Percentiles rank a stretch among this genome's conserved stretches.
Conservation (phyloP, 2,329 filamentous ascomycete species). For the Metarhizium guizhouense region DNA sequence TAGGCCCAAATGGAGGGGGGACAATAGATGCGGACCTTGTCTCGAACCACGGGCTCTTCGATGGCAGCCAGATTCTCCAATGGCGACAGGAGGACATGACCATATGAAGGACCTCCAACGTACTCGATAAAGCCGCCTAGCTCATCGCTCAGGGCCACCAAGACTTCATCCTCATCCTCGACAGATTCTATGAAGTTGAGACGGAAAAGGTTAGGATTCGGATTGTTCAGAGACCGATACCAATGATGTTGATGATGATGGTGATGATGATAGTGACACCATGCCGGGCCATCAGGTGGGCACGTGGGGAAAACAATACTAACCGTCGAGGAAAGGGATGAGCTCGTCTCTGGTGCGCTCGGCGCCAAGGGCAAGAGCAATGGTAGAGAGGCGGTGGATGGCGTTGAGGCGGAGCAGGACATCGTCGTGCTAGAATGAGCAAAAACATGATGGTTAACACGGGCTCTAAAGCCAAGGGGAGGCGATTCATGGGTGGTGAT, state of each 20-base stretch:
- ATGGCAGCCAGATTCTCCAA: slow-evolving; percentile 97
- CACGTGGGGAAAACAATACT: slow-evolving; percentile 27
- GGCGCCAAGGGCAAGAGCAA: slow-evolving; percentile 88
- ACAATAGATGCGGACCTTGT: slow-evolving; percentile 62
- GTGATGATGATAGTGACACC: not conserved
- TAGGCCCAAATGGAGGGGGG: not conserved
- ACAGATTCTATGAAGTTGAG: slow-evolving; percentile 66
- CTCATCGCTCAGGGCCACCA: slow-evolving; percentile 94
- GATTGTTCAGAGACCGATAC: not conserved
- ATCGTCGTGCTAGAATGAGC: slow-evolving; percentile 73
- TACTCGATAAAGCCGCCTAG: slow-evolving; percentile 96
- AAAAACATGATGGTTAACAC: slow-evolving; percentile 16
- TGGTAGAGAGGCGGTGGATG: slow-evolving; percentile 95
- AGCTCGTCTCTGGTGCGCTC: slow-evolving; percentile 97
- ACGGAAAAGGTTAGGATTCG: not conserved
- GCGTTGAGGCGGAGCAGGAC: slow-evolving; percentile 96
- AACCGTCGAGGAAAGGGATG: slow-evolving; percentile 97
- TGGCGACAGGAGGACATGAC: slow-evolving; percentile 91
- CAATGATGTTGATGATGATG: not conserved
- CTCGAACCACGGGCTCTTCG: slow-evolving; percentile 92
- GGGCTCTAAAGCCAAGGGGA: slow-evolving; percentile 8
- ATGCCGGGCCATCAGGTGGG: not conserved
- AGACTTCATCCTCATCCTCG: slow-evolving; percentile 96
- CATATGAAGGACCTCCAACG: slow-evolving; percentile 87
- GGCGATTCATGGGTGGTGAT: not conserved